Conservation (phyloP, 768 basidiomycete genomes). For the Lepiota brunneoincarnata region DNA sequence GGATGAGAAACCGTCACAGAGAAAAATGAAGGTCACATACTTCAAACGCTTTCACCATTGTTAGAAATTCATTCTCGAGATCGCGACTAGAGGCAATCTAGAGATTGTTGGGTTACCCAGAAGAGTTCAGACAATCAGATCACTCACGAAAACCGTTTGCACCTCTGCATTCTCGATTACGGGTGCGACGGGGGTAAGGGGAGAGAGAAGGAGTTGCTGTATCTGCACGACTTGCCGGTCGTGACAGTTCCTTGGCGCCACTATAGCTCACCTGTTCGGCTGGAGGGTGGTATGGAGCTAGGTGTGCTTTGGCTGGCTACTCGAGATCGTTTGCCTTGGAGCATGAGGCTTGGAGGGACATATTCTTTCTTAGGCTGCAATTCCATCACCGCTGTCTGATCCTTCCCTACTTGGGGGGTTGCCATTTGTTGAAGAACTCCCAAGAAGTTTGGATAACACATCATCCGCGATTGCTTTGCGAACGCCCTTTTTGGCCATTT, state of each 20-base stretch:
- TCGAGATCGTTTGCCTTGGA: constrained; percentile 54
- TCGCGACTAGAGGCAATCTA: constrained; percentile 86
- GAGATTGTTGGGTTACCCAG: neutral
- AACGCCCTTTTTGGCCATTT: constrained; percentile 81
- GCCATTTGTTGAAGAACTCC: constrained; percentile 37
- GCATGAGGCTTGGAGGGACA: constrained; percentile 70
- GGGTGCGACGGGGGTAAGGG: constrained; percentile 21
- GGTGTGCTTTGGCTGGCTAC: constrained; percentile 31
- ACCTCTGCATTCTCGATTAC: constrained; percentile 46
- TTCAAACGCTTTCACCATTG: constrained; percentile 80
- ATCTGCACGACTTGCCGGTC: constrained; percentile 64
- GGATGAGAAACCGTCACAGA: neutral
- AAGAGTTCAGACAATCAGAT: neutral
- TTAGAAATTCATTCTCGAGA: constrained; percentile 79
- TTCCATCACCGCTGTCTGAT: constrained; percentile 56
- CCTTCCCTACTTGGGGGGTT: constrained; percentile 51
- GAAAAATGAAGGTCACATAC: constrained; percentile 34
- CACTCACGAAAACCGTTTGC: constrained; percentile 67
- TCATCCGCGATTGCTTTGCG: constrained; percentile 85
- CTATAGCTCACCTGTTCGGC: constrained; percentile 23
- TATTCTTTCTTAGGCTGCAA: constrained; percentile 52
- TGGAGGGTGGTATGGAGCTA: constrained; percentile 47
- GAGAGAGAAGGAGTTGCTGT: constrained; percentile 40
- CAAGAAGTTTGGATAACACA: constrained; percentile 68
- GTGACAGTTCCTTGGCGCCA: constrained; percentile 41